Evolutionary conservation across 306 rosid genomes (phyloP), one percentile per base, ranked within the genome.

Genomic region (Abrus precatorius): DNA sequence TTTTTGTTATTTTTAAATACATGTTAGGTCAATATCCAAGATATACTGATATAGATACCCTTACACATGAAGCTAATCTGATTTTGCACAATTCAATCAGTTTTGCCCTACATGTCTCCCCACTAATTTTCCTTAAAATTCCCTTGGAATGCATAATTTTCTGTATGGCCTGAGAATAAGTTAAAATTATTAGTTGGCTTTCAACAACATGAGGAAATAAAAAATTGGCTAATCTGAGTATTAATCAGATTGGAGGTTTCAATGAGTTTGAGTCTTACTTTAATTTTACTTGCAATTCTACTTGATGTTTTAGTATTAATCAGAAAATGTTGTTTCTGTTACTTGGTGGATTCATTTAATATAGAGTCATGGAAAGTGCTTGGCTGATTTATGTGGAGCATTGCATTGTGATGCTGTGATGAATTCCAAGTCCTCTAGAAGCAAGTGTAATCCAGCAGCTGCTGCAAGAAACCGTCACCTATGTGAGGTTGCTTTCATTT

Each of bases 381-480:
- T 95, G 86, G 99, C 99, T 82, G 97, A 93, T 90, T 81, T 95
- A 74, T 95, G 99, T 7, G 97, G 98, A 73, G 94, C 99, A 55
- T 82, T 95, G 84, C 99, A 95, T 84, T 95, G 99, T 83, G 95
- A 93, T 83, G 80, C 71, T 36, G 80, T 80, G 76, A 86, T 85
- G 87, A 67, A 90, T 71, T 79, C 87, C 61, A 90, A 89, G 84
- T 86, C 87, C 59, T 74, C 85, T 76, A 90, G 90, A 87, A 87
- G 87, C 81, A 95, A 93, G 85, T 95, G 99, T 85, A 91, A 90
- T 79, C 94, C 94, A 3, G 94, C 89, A 40, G 92, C 99, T 70
- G 85, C 93, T 72, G 92, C 91, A 27, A 93, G 90, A 87, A 95
- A 91, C 53, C 94, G 87, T 80, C 92, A 90, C 85, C 81, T 92